A percentile compares a stretch with the other conserved stretches of the same genome.
phyloP scores from a whole-genome alignment of 108 stramenopile genomes.

The Aurantiochytrium sp. region DNA sequence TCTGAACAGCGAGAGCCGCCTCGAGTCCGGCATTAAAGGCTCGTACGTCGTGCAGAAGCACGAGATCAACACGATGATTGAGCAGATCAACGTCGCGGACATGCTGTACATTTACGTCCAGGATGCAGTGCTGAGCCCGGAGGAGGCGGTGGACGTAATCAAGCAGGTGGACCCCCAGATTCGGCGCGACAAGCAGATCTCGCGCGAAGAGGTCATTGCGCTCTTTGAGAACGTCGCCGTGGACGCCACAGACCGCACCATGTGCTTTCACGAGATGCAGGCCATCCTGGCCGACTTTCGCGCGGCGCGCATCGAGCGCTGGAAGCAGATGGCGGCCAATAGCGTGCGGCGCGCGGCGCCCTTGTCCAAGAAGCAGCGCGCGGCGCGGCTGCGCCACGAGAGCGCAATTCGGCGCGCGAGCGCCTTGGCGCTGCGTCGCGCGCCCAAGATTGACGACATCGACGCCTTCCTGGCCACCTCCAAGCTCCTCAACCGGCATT shows the following conservation, averaged over 20 bases:
- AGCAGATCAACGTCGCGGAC: not conserved
- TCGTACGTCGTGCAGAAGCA: not conserved
- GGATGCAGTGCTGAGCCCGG: not conserved
- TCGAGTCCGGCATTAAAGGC: not conserved
- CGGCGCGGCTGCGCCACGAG: not conserved
- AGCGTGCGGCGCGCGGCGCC: not conserved
- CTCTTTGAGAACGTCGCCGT: not conserved
- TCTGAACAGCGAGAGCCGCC: not conserved
- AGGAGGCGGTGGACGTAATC: not conserved
- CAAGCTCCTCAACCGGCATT: not conserved
- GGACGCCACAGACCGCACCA: not conserved
- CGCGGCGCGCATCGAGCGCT: not conserved
- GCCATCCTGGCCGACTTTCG: not conserved
- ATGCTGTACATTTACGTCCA: not conserved
- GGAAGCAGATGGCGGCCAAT: conserved; percentile 7
- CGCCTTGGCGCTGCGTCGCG: not conserved
- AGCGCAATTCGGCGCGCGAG: not conserved
- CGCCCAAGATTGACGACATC: not conserved
- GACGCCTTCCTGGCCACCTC: conserved; percentile 15
- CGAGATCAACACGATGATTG: conserved; percentile 23
- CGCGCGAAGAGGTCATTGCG: not conserved
- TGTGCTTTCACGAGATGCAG: conserved; percentile 20
- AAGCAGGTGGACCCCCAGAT: conserved; percentile 17
- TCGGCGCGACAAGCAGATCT: not conserved
- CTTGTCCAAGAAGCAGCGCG: not conserved